Base-by-base conservation (phyloP, 2,329 filamentous ascomycete species). In the Colletotrichum musae region DNA sequence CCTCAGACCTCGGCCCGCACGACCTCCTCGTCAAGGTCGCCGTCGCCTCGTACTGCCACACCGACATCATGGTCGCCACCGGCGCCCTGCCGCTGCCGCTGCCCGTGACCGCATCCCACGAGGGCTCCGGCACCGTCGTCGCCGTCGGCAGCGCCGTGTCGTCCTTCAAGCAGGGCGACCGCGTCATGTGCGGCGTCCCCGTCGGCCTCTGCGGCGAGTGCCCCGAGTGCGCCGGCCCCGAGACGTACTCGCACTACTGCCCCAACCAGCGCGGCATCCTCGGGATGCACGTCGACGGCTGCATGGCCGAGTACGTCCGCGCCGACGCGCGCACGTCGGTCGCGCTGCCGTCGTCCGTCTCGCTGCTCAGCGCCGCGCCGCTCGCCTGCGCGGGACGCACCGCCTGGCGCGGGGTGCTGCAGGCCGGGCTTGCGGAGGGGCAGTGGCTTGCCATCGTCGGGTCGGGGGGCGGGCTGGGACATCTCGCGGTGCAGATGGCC, bases 371-470 rank as follows among this genome's bases (percentile, higher is more conserved):
- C 16, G 88, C 87, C 15, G 88, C 87, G 53, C 88, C 88, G 5
- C 77, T 90, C 24, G 87, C 87, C 13, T 90, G 87, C 74, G 87
- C 88, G 0, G 87, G 87, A 0, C 75, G 82, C 62, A 88, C 86
- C 2, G 80, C 85, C 16, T 89, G 82, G 76, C 76, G 84, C n/a
- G 82, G 79, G 1, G 78, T 88, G 7, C 63, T 80, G 58, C 79
- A 82, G 72, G 78, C 83, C 0, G 81, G 75, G 4, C 74, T 87
- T 24, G 28, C 47, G 16, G 6, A 65, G 6, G 93, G 92, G 6
- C 88, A 94, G 79, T 91, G 86, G 51, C 87, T 94, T 32, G 92
- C 91, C 64, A 90, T 94, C 72, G 90, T 93, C 62, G 93, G 93
- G 76, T 92, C 92, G 21, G 92, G 92, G 71, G 92, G 93, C 78